A percentile compares a stretch with the other conserved stretches of the same genome.
Evolutionary conservation across 306 rosid genomes (phyloP).

Genomic region (Rosa lucieae): DNA sequence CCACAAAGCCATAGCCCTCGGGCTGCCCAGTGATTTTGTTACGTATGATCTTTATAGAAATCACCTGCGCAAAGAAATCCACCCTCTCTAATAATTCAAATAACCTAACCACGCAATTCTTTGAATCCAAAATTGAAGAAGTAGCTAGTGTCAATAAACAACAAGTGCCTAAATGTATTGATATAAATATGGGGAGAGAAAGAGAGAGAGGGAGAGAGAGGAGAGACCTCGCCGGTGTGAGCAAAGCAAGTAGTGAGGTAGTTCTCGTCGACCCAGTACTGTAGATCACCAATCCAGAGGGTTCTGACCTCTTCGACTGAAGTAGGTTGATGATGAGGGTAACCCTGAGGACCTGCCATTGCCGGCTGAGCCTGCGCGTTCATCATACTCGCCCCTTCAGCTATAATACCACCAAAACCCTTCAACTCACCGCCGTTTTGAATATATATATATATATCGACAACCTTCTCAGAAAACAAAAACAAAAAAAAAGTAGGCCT

Average conservation of each 20-base stretch:
- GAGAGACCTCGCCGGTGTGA: conserved; percentile 75
- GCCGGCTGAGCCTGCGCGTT: conserved; percentile 16
- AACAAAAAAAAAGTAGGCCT: too few relatives aligned
- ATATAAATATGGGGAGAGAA: too few relatives aligned
- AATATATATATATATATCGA: not conserved
- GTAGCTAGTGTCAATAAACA: too few relatives aligned
- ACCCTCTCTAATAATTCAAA: not conserved
- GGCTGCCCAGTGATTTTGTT: conserved; percentile 84
- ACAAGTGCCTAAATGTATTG: too few relatives aligned
- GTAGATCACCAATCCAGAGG: conserved; percentile 91
- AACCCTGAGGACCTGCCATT: conserved; percentile 28
- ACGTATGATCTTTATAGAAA: conserved; percentile 86
- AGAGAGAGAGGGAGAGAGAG: not conserved
- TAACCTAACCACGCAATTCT: not conserved
- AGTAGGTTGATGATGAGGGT: conserved; percentile 47
- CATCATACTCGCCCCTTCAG: not conserved
- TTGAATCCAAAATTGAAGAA: not conserved
- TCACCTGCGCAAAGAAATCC: conserved; percentile 35
- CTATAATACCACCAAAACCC: not conserved
- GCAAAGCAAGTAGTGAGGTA: conserved; percentile 73
- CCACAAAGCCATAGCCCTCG: conserved; percentile 88
- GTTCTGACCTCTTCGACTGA: conserved; percentile 75
- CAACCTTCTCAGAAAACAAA: too few relatives aligned
- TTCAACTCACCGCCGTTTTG: not conserved
- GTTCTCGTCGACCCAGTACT: conserved; percentile 86